phyloP scores from a whole-genome alignment of 2,329 filamentous ascomycete genomes.

The Fusarium sp. region DNA sequence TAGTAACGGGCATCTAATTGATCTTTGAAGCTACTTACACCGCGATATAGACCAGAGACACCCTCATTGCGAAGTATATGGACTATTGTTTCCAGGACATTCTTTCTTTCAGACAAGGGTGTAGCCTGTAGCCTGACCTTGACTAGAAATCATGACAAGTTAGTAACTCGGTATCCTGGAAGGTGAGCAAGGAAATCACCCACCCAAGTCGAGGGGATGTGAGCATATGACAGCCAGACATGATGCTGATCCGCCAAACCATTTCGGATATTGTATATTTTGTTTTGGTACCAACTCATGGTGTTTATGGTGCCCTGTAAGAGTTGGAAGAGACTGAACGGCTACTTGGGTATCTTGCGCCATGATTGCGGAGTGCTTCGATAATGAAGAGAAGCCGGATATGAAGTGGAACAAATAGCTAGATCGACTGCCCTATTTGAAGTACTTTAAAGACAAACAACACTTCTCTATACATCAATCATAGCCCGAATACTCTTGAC shows the following conservation, averaged over 20 bases:
- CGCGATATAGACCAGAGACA: conserved; percentile 8
- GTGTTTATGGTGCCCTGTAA: background rate
- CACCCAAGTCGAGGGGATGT: conserved; percentile 26
- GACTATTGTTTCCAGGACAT: background rate
- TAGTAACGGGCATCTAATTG: background rate
- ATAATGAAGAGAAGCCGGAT: background rate
- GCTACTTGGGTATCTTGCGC: background rate
- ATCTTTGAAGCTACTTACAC: background rate
- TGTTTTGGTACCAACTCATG: background rate
- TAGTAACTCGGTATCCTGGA: background rate
- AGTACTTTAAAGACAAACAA: background rate
- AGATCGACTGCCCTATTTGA: background rate
- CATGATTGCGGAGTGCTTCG: background rate
- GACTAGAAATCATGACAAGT: background rate
- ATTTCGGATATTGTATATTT: conserved; percentile 19
- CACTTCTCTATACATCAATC: background rate
- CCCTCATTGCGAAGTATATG: conserved; percentile 18
- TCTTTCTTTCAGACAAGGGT: conserved; percentile 13
- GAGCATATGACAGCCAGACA: conserved; percentile 26
- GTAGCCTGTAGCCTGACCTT: conserved; percentile 22
- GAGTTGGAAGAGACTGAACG: background rate
- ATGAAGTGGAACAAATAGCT: background rate
- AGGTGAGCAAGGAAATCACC: background rate
- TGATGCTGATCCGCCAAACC: conserved; percentile 25
- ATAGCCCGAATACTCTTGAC: background rate